Conservation (phyloP, 139 green algal genomes). For the Microglena sp. region DNA sequence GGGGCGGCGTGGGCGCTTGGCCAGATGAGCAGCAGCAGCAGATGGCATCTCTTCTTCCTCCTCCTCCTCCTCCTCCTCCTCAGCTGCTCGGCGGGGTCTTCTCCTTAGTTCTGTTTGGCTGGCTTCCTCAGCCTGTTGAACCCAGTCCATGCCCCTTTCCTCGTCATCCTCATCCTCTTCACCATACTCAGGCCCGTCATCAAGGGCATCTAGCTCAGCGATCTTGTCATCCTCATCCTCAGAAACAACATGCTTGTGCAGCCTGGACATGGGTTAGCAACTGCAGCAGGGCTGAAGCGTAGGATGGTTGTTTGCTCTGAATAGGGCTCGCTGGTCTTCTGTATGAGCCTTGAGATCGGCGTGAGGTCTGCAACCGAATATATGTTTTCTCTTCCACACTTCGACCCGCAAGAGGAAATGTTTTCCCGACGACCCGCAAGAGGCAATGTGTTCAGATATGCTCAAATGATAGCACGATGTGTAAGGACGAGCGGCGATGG, state of each 20-base stretch:
- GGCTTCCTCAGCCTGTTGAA: background rate
- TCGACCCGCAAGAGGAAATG: too few species aligned
- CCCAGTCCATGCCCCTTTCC: background rate
- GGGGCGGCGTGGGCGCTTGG: background rate
- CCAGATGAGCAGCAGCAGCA: background rate
- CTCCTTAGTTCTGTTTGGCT: background rate
- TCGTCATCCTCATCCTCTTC: conserved; percentile 22
- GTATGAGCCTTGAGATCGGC: background rate
- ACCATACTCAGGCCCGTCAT: background rate
- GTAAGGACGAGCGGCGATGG: too few species aligned
- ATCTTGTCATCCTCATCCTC: background rate
- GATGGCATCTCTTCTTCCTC: background rate
- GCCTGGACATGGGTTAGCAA: background rate
- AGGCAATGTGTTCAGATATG: too few species aligned
- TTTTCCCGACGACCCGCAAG: too few species aligned
- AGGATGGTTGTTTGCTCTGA: background rate
- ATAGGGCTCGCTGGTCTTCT: background rate
- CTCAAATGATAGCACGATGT: too few species aligned
- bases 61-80: background rate
- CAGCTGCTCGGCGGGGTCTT: background rate
- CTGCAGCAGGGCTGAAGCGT: background rate
- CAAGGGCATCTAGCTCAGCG: background rate
- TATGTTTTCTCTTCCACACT: background rate
- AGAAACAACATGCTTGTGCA: too few species aligned
- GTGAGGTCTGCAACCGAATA: background rate